These are phyloP conservation scores for Stylosanthes scabra DNA, from an alignment of 331 rosid genomes.

Conservation along the genomic window DNA sequence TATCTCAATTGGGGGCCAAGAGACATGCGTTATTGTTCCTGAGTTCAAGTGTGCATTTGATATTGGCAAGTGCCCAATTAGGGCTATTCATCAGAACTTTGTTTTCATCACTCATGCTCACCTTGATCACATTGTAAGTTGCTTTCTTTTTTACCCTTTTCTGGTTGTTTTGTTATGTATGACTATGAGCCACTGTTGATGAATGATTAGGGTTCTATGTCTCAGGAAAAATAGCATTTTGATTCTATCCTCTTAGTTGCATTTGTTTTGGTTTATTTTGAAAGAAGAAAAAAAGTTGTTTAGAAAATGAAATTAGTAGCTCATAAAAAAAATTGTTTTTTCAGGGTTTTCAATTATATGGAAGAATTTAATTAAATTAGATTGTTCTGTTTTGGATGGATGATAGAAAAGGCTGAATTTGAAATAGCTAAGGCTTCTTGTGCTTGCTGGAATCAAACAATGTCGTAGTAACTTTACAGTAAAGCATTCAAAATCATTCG, in stretches of 20 bases:
- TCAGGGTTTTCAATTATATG: no score
- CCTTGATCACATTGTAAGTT: constrained; percentile 97
- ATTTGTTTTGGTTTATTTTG: background rate
- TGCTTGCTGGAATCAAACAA: background rate
- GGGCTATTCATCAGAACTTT: constrained; percentile 89
- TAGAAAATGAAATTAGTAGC: background rate
- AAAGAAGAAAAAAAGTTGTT: background rate
- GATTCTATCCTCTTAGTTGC: background rate
- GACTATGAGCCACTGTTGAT: background rate
- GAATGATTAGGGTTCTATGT: background rate
- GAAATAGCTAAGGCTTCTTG: background rate
- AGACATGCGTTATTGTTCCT: constrained; percentile 88
- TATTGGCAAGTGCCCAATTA: constrained; percentile 82
- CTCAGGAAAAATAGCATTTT: background rate
- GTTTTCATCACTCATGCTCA: constrained; percentile 94
- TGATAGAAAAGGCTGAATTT: constrained; percentile 3
- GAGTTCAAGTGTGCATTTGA: constrained; percentile 93
- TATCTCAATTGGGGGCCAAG: constrained; percentile 88
- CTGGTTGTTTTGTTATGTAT: background rate
- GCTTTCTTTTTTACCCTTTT: background rate
- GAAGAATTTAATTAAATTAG: background rate
- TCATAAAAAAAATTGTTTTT: no score
- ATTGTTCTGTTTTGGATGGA: background rate
- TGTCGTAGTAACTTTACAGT: no score
- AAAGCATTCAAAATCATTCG: background rate